These are phyloP conservation scores for Nothophoma quercina DNA, from an alignment of 2,329 filamentous ascomycete genomes.

Conservation along the genomic window DNA sequence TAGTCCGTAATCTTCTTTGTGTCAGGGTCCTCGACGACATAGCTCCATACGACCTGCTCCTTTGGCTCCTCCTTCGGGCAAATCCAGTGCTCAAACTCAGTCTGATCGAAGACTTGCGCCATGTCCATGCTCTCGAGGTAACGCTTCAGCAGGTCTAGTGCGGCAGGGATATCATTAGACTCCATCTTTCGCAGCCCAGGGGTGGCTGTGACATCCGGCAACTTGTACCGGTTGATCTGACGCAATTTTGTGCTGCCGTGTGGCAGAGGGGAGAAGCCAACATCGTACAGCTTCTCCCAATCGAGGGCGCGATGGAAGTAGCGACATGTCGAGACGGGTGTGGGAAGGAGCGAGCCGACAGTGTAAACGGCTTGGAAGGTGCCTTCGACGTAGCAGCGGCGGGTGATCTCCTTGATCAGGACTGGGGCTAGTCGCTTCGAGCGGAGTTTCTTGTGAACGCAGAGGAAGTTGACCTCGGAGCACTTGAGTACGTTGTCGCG, in stretches of 20 bases:
- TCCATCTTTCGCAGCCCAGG: slow-evolving; percentile 83
- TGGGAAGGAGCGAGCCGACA: slow-evolving; percentile 87
- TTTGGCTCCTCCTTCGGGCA: slow-evolving; percentile 66
- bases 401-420: slow-evolving; percentile 96
- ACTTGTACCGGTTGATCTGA: slow-evolving; percentile 84
- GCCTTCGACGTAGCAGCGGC: slow-evolving; percentile 83
- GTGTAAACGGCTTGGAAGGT: slow-evolving; percentile 98
- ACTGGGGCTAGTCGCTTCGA: slow-evolving; percentile 91
- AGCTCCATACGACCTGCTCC: slow-evolving; percentile 89
- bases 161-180: slow-evolving; percentile 76
- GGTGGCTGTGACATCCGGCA: slow-evolving; percentile 76
- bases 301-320: slow-evolving; percentile 95
- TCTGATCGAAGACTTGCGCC: slow-evolving; percentile 78
- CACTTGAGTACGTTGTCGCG: slow-evolving; percentile 77
- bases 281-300: slow-evolving; percentile 95
- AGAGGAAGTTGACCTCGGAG: slow-evolving; percentile 97
- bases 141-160: slow-evolving; percentile 75
- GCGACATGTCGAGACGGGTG: slow-evolving; percentile 88
- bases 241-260: slow-evolving; percentile 81
- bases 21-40: slow-evolving; percentile 77
- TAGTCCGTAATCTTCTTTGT: slow-evolving; percentile 91
- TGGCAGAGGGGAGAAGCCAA: slow-evolving; percentile 91
- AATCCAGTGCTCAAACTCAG: slow-evolving; percentile 88
- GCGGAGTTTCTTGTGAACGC: slow-evolving; percentile 96
- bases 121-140: slow-evolving; percentile 85